Percentiles rank a stretch among this genome's conserved stretches.
Evolutionary conservation across 2,329 filamentous ascomycete genomes (phyloP).

Genomic region (Seiridium cupressi): DNA sequence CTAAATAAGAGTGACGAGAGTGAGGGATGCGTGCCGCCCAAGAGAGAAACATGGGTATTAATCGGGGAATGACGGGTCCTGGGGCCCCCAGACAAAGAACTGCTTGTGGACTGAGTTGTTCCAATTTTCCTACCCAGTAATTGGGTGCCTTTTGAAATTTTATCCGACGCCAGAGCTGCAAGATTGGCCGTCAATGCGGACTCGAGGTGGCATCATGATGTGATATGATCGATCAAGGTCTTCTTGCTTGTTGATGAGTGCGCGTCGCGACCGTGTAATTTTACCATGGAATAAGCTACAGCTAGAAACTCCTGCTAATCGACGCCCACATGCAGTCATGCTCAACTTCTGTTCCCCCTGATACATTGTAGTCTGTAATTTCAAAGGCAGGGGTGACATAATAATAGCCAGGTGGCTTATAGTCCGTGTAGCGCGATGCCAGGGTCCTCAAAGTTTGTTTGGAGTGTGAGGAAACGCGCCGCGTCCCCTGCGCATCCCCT

Average conservation of each 20-base stretch:
- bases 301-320: too few relatives aligned
- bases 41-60: neutral
- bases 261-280: too few relatives aligned
- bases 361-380: too few relatives aligned
- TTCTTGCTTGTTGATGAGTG: neutral
- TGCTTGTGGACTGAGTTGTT: too few relatives aligned
- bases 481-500: conserved; percentile 22
- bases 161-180: conserved; percentile 11
- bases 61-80: too few relatives aligned
- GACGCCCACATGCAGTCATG: too few relatives aligned
- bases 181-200: neutral
- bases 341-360: too few relatives aligned
- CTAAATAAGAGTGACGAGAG: neutral
- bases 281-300: too few relatives aligned
- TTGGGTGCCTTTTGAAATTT: conserved; percentile 18
- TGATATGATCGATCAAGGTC: neutral
- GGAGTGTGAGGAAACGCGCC: conserved; percentile 26
- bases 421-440: neutral
- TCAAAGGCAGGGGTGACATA: too few relatives aligned
- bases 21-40: neutral
- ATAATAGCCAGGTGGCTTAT: neutral
- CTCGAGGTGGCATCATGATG: neutral
- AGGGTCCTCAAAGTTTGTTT: conserved; percentile 23
- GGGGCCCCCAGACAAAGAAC: too few relatives aligned
- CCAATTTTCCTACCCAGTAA: neutral